Evolutionary conservation across 83 land plant genomes (phyloP).

Genomic region (Thuja plicata): DNA sequence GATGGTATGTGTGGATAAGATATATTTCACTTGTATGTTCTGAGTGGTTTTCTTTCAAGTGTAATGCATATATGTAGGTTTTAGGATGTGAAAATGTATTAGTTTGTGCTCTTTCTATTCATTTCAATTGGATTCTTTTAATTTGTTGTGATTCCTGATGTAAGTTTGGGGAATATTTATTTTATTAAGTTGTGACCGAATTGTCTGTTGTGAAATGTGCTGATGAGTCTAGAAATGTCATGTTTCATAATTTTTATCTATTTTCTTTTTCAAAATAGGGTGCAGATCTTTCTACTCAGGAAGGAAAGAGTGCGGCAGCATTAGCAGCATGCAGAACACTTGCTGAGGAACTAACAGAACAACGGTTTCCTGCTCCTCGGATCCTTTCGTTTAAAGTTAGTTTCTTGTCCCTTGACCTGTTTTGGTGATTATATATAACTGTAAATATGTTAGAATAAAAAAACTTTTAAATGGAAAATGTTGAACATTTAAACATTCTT

Average conservation of each 20-base stretch:
- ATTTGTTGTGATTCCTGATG: background rate
- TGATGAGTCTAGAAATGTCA: background rate
- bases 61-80: background rate
- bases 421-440: constrained; percentile 8
- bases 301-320: constrained; percentile 85
- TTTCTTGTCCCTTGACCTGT: constrained; percentile 11
- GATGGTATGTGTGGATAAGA: constrained; percentile 70
- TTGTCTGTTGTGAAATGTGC: background rate
- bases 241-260: background rate
- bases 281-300: constrained; percentile 83
- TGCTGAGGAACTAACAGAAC: constrained; percentile 90
- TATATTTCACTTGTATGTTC: background rate
- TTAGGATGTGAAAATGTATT: background rate
- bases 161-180: background rate
- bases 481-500: background rate
- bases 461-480: background rate
- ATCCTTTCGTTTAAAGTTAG: constrained; percentile 94
- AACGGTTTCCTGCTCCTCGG: constrained; percentile 95
- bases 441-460: background rate
- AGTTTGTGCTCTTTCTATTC: background rate
- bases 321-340: constrained; percentile 95
- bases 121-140: background rate
- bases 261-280: constrained; percentile 51
- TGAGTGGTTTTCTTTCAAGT: constrained; percentile 8
- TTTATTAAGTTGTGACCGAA: background rate